These are phyloP conservation scores for Hypericum androsaemum DNA, from an alignment of 345 rosid species.

Conservation along the genomic window DNA sequence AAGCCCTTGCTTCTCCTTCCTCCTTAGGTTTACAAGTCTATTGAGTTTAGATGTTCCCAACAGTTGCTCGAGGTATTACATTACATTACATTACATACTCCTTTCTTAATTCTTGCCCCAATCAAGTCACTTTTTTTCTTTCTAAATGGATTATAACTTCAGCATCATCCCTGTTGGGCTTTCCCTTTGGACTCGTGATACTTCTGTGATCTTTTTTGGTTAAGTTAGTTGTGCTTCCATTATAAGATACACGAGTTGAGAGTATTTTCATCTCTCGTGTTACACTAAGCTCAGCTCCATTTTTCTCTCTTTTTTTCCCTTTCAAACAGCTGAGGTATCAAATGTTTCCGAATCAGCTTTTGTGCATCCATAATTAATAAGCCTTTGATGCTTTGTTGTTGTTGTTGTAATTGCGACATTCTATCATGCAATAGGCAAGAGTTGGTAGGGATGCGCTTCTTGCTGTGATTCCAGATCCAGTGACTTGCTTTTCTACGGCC, in stretches of 20 bases:
- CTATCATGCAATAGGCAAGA: constrained; percentile 57
- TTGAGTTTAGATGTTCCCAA: constrained; percentile 58
- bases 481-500: constrained; percentile 84
- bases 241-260: too few species aligned
- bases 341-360: too few species aligned
- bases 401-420: constrained; percentile 11
- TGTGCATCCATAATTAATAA: neutral
- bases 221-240: too few species aligned
- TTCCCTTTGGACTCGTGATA: too few species aligned
- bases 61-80: constrained; percentile 56
- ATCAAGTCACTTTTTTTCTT: neutral
- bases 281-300: too few species aligned
- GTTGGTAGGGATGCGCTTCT: constrained; percentile 57
- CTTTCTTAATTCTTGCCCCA: neutral
- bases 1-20: neutral
- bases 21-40: constrained; percentile 67
- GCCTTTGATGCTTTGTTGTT: neutral
- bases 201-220: too few species aligned
- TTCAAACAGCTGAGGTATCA: too few species aligned
- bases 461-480: constrained; percentile 80
- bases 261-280: too few species aligned
- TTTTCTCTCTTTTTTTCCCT: too few species aligned
- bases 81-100: too few species aligned
- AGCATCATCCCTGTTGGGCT: too few species aligned
- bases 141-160: neutral